Percentiles rank a stretch among this genome's conserved stretches.
Conservation (phyloP, 2,329 filamentous ascomycete genomes). For the Scopulariopsis brevicaulis region DNA sequence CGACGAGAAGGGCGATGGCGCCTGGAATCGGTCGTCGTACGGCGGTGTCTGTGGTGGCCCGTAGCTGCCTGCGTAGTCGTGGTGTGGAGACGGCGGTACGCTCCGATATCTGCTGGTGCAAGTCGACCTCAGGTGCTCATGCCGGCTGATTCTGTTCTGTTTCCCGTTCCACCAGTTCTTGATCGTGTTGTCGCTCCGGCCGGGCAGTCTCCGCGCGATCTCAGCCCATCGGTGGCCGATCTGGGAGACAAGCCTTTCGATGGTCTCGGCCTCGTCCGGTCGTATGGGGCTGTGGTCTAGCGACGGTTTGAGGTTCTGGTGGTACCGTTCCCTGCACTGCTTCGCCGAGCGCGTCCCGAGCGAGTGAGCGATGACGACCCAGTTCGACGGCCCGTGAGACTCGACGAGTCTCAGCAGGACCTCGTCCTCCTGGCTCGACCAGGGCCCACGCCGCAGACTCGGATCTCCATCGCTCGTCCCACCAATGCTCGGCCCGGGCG, state of each 20-base stretch:
- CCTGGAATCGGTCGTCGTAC: background rate
- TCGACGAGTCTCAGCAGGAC: constrained; percentile 60
- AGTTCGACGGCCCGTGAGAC: constrained; percentile 68
- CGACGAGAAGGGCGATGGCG: background rate
- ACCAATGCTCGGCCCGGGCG: background rate
- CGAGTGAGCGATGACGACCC: constrained; percentile 73
- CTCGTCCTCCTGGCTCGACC: constrained; percentile 68
- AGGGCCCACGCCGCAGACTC: constrained; percentile 49
- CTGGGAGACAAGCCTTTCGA: constrained; percentile 65
- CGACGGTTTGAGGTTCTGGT: constrained; percentile 78
- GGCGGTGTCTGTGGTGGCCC: background rate
- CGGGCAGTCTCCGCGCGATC: constrained; percentile 70
- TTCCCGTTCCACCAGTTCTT: constrained; percentile 98
- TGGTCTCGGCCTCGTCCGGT: constrained; percentile 56
- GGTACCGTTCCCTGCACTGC: constrained; percentile 88
- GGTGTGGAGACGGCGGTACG: background rate
- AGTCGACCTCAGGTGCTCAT: constrained; percentile 17
- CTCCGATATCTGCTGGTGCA: background rate
- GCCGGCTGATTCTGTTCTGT: constrained; percentile 64
- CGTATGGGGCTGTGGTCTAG: constrained; percentile 67
- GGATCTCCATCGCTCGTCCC: background rate
- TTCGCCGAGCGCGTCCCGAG: constrained; percentile 76
- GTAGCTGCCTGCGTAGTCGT: background rate
- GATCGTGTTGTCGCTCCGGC: constrained; percentile 86
- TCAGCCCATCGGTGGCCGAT: constrained; percentile 89